Conservation (phyloP, 495 filamentous ascomycete species). For the Penicillium antarcticum region DNA sequence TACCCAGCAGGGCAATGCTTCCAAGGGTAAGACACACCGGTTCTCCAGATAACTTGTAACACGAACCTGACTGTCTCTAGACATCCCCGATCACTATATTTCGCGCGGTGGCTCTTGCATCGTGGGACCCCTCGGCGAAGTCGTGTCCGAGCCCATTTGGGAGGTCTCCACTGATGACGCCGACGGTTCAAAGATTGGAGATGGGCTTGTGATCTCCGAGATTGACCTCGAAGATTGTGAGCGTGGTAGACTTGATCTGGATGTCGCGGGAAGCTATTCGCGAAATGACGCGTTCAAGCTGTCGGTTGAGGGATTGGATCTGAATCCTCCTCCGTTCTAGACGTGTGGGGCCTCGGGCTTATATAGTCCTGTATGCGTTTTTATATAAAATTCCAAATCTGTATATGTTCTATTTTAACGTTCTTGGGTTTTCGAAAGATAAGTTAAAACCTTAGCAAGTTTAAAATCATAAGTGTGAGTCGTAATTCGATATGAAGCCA, state of each 20-base stretch:
- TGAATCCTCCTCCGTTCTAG: conserved; percentile 57
- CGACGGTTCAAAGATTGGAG: conserved; percentile 11
- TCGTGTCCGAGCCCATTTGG: conserved; percentile 80
- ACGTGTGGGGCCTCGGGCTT: too few species aligned
- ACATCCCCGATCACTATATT: conserved; percentile 1
- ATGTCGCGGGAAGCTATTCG: conserved; percentile 78
- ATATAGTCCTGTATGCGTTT: too few species aligned
- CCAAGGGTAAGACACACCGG: conserved; percentile 3
- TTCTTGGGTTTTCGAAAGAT: too few species aligned
- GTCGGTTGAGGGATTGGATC: conserved; percentile 68
- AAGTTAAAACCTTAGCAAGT: too few species aligned
- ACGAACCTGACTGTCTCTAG: not conserved
- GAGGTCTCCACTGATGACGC: conserved; percentile 60
- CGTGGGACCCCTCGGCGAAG: conserved; percentile 71
- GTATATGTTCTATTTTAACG: too few species aligned
- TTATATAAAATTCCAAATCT: too few species aligned
- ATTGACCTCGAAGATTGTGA: conserved; percentile 65
- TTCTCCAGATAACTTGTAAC: not conserved
- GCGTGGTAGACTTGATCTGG: conserved; percentile 59
- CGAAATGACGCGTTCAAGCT: conserved; percentile 79
- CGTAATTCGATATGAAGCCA: too few species aligned
- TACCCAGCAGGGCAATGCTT: conserved; percentile 14
- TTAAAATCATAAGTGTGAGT: too few species aligned
- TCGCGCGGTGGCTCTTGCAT: conserved; percentile 79
- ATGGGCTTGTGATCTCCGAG: conserved; percentile 45